These are phyloP conservation scores for Veloporphyrellus conicus DNA, from an alignment of 1,284 basidiomycete genomes.

Conservation along the genomic window DNA sequence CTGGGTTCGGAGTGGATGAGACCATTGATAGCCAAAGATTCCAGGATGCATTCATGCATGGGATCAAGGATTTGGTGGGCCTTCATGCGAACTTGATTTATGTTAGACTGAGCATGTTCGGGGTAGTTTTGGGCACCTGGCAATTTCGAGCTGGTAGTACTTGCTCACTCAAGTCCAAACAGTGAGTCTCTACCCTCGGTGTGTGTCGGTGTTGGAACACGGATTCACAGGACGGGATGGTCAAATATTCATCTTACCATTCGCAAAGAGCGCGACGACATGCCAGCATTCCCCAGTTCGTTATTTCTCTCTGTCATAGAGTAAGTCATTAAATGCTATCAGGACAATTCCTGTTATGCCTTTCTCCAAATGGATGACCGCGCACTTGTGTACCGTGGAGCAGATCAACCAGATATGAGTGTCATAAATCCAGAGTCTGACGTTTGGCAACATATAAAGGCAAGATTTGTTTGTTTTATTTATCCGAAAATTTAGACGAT, in stretches of 20 bases:
- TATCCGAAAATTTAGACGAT: not conserved
- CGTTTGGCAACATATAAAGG: conserved; percentile 96
- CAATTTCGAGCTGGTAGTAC: conserved; percentile 79
- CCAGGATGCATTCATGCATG: conserved; percentile 84
- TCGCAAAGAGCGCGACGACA: conserved; percentile 92
- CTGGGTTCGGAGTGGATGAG: conserved; percentile 68
- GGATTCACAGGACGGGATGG: conserved; percentile 48
- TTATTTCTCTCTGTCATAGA: not conserved
- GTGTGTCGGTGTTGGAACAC: not conserved
- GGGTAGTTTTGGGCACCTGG: conserved; percentile 85
- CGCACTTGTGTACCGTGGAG: conserved; percentile 91
- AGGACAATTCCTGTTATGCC: conserved; percentile 93
- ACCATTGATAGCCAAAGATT: conserved; percentile 61
- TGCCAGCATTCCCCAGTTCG: conserved; percentile 85
- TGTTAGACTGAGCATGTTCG: conserved; percentile 6
- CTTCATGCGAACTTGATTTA: not conserved
- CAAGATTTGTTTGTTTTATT: conserved; percentile 20
- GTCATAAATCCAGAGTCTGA: conserved; percentile 99
- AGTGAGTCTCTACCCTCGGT: conserved; percentile 37
- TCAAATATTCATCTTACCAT: conserved; percentile 83
- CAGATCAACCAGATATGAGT: conserved; percentile 96
- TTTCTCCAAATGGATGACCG: conserved; percentile 95
- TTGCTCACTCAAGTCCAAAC: conserved; percentile 49
- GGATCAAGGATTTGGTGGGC: conserved; percentile 61
- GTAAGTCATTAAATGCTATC: conserved; percentile 9